Conservation (phyloP, 139 green algal genomes). For the Coelastrella sp. region DNA sequence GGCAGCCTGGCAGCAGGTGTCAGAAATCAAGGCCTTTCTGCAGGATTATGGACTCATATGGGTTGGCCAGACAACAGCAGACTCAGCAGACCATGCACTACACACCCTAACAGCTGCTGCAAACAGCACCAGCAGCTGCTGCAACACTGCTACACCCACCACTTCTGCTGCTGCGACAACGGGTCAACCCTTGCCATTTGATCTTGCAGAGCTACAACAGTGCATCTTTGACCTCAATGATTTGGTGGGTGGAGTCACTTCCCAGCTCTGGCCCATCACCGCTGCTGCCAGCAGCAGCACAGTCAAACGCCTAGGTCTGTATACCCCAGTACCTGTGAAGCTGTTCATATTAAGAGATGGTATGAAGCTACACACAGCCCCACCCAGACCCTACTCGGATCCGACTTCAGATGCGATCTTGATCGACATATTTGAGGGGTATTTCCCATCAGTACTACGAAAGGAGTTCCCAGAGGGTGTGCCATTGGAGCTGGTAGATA, state of each 20-base stretch:
- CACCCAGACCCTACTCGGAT: constrained; percentile 50
- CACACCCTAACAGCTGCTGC: not conserved
- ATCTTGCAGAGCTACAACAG: constrained; percentile 44
- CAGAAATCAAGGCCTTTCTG: constrained; percentile 71
- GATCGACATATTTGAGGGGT: constrained; percentile 61
- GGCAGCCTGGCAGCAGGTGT: constrained; percentile 46
- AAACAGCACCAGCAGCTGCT: not conserved
- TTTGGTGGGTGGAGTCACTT: constrained; percentile 55
- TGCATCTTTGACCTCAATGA: constrained; percentile 58
- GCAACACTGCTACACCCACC: too few species aligned
- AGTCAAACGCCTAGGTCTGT: constrained; percentile 33
- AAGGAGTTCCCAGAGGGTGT: constrained; percentile 66
- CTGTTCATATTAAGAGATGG: constrained; percentile 58
- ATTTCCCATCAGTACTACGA: constrained; percentile 62
- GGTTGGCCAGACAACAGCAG: constrained; percentile 42
- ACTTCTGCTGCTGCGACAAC: not conserved
- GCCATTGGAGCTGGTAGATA: constrained; percentile 60
- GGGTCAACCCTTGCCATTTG: constrained; percentile 21
- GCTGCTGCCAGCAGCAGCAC: constrained; percentile 1
- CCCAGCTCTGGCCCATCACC: constrained; percentile 31
- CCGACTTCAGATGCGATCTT: constrained; percentile 33
- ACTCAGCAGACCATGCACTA: not conserved
- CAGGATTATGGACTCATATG: constrained; percentile 75
- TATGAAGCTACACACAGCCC: constrained; percentile 50
- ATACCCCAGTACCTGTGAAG: constrained; percentile 53